Percentiles rank a stretch among this genome's conserved stretches.
Conservation (phyloP, 805 yeast species). For the Kuraishia hungarica region DNA sequence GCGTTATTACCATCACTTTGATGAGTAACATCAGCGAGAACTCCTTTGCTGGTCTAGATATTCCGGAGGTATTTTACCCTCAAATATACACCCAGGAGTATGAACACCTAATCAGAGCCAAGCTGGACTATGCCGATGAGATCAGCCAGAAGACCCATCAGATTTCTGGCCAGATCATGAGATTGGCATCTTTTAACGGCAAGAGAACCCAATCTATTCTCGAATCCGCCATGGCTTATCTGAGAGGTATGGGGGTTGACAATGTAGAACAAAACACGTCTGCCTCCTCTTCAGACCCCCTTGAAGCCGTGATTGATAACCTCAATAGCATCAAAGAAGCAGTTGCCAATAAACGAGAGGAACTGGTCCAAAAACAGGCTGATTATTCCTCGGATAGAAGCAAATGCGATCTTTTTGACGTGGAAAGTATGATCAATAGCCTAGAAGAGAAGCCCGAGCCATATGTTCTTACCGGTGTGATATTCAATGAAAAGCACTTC, state of each 20-base stretch:
- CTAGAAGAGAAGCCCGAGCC: constrained; percentile 21
- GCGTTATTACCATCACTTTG: constrained; percentile 24
- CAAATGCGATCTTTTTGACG: constrained; percentile 16
- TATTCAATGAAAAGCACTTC: constrained; percentile 22
- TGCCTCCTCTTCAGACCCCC: constrained; percentile 8
- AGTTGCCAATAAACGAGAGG: constrained; percentile 4
- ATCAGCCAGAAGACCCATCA: constrained; percentile 10
- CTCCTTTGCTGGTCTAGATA: constrained; percentile 18
- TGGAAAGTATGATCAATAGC: constrained; percentile 16
- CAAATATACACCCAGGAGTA: constrained; percentile 27
- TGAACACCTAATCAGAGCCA: constrained; percentile 9
- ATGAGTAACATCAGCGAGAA: constrained; percentile 19
- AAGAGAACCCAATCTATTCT: constrained; percentile 19
- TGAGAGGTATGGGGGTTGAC: constrained; percentile 7
- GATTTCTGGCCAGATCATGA: constrained; percentile 11
- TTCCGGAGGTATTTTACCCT: constrained; percentile 27
- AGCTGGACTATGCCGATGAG: neutral
- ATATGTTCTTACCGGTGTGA: constrained; percentile 28
- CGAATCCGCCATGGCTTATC: constrained; percentile 16
- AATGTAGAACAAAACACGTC: neutral
- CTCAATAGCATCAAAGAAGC: constrained; percentile 10
- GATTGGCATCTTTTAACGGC: constrained; percentile 22
- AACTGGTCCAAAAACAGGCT: constrained; percentile 9
- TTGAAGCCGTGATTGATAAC: neutral
- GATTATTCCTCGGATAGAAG: constrained; percentile 9